Percentiles rank a stretch among this genome's conserved stretches.
Evolutionary conservation across 805 yeast species (phyloP).

Genomic region (Wickerhamiella lipophila): DNA sequence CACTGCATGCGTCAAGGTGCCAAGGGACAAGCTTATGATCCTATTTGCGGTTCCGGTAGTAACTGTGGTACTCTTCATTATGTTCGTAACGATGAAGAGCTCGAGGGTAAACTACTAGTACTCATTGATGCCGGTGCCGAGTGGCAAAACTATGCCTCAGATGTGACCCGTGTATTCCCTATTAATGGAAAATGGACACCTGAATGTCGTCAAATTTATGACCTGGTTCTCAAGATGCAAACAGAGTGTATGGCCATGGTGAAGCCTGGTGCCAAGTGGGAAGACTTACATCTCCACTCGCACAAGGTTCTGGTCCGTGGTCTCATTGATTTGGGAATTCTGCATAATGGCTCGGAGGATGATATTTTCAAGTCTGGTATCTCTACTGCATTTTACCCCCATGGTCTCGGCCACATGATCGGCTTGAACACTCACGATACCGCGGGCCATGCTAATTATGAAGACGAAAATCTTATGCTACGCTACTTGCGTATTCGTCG

Average conservation of each 20-base stretch:
- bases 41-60: conserved; percentile 90
- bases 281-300: conserved; percentile 64
- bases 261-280: conserved; percentile 79
- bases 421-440: conserved; percentile 97
- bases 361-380: conserved; percentile 61
- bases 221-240: conserved; percentile 76
- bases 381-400: conserved; percentile 79
- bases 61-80: conserved; percentile 86
- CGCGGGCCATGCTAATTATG: conserved; percentile 77
- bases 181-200: conserved; percentile 77
- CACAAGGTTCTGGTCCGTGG: conserved; percentile 64
- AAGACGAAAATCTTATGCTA: conserved; percentile 67
- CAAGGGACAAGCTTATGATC: conserved; percentile 79
- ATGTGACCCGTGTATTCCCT: conserved; percentile 93
- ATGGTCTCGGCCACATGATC: conserved; percentile 85
- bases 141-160: conserved; percentile 86
- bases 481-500: conserved; percentile 73
- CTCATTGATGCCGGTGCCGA: conserved; percentile 96
- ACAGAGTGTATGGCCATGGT: conserved; percentile 51
- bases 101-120: conserved; percentile 48
- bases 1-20: conserved; percentile 93
- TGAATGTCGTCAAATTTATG: conserved; percentile 75
- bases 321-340: conserved; percentile 63
- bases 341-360: conserved; percentile 42
- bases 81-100: conserved; percentile 59